Base-by-base conservation (phyloP, 768 basidiomycete genomes). In the Dentipellis sp. region DNA sequence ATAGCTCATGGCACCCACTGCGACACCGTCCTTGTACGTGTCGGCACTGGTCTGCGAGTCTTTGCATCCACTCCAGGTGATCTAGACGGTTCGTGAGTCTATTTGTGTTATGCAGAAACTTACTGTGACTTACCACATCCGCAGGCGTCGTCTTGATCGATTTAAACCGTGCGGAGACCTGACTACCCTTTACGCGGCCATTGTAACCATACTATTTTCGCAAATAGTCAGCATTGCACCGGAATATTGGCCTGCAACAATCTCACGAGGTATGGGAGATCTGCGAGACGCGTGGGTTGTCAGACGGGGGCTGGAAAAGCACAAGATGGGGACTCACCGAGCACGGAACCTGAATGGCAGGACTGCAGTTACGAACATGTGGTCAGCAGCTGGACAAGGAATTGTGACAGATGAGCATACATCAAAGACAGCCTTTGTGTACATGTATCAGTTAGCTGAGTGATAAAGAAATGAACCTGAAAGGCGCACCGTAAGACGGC, bases 301-400 rank as follows among this genome's bases (percentile, higher is more conserved):
- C 3, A 34, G 35, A 29, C 23, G 2, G 16, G 22, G 34, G 54
- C 56, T 36, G 29, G 38, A 23, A 29, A 39, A 16, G 23, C 11
- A 16, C 37, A 19, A 21, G 12, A 63, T 77, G 6, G 29, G 3
- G 6, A 29, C 29, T 35, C 67, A 87, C 86, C 93, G 17, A 94
- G 77, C 3, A 83, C 87, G 5, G 92, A 87, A 8, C 89, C 92
- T n/a, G 91, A 94, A 68, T 94, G 92, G 65, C 90, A 93, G 16
- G 83, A 89, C 86, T 91, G 56, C 23, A 48, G 22, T 6, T 37
- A 22, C 7, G 12, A 45, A 38, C 34, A 53, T 58, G 22, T 54
- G 45, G 29, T 34, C 17, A 45, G n/a, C 34, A 52, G n/a, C 23
- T 19, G 14, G 39, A 54, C 38, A 19, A 38, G 53, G 17, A 46